Base-by-base conservation (phyloP, 768 basidiomycete genomes). In the Termitomyces sp. region DNA sequence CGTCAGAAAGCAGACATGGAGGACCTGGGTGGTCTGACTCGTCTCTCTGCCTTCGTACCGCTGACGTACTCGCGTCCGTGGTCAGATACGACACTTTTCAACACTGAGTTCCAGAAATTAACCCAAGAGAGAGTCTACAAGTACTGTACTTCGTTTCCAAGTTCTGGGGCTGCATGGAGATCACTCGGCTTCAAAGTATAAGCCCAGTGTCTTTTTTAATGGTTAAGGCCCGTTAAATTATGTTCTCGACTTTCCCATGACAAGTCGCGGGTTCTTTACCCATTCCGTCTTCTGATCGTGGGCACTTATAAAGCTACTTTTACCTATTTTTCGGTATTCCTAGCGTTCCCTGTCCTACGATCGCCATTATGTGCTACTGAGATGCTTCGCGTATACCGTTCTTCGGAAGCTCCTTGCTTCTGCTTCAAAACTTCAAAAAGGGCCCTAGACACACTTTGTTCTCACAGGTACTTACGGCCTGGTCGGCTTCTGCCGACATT, bases 1-100 rank as follows among this genome's bases (percentile, higher is more conserved):
- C 59, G 54, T 35, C 62, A 65, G 59, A 45, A 40, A 9, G 58
- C 57, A 2, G 64, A 65, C 41, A 52, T 58, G 21, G 57, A 53
- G 21, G 64, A 65, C 28, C 14, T 65, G 9, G 31, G 45, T 8
- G 38, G 45, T 31, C 47, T 65, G 33, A 51, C 56, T 14, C 12
- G 28, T 38, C 53, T 65, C 11, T 59, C 57, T 6, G 43, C 23
- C 2, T 48, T 56, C 15, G 49, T 44, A 17, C 35, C 54, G 1
- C 61, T 64, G 0, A 38, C n/a, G 37, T 48, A 26, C 40, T 55
- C 44, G 10, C 56, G 46, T 8, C 63, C 61, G 3, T 64, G 63
- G 63, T 58, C 53, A 35, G 59, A 64, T 54, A 44, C 35, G 26
- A 38, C 21, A 26, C 53, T 64, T 12, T 64, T 64, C 38, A 50